A percentile compares a stretch with the other conserved stretches of the same genome.
Evolutionary conservation across 2,329 filamentous ascomycete genomes (phyloP).

Genomic region (Didymella keratinophila): DNA sequence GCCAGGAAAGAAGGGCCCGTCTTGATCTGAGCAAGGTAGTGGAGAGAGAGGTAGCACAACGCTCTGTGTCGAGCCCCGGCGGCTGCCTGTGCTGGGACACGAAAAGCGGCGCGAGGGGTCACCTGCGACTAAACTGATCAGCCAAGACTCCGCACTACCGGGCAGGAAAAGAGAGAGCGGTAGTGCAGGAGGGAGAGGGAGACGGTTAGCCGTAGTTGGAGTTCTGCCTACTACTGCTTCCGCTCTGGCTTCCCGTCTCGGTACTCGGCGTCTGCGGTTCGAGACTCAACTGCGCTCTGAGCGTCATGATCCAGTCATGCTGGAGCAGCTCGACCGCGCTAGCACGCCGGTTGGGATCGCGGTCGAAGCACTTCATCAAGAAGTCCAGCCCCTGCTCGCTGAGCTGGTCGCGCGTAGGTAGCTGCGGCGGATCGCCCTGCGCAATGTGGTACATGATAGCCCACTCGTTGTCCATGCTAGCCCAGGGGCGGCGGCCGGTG

Average conservation of each 20-base stretch:
- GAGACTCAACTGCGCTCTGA: conserved; percentile 56
- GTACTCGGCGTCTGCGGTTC: conserved; percentile 57
- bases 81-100: neutral
- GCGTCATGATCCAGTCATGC: conserved; percentile 81
- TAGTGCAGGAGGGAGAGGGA: neutral
- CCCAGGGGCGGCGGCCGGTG: conserved; percentile 92
- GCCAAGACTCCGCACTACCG: neutral
- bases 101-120: neutral
- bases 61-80: neutral
- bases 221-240: conserved; percentile 44
- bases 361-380: conserved; percentile 82
- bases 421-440: conserved; percentile 88
- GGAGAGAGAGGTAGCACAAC: neutral
- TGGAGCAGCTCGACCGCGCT: conserved; percentile 89
- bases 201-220: conserved; percentile 41
- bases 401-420: conserved; percentile 83
- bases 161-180: too few species aligned
- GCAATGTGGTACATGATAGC: conserved; percentile 99
- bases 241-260: conserved; percentile 33
- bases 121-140: neutral
- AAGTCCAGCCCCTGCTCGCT: conserved; percentile 88
- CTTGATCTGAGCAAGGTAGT: neutral
- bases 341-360: conserved; percentile 79
- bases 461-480: conserved; percentile 97
- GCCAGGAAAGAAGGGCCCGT: neutral